These are phyloP conservation scores for Berberis vulgaris DNA, from an alignment of 164 flowering plant species.

Conservation along the genomic window DNA sequence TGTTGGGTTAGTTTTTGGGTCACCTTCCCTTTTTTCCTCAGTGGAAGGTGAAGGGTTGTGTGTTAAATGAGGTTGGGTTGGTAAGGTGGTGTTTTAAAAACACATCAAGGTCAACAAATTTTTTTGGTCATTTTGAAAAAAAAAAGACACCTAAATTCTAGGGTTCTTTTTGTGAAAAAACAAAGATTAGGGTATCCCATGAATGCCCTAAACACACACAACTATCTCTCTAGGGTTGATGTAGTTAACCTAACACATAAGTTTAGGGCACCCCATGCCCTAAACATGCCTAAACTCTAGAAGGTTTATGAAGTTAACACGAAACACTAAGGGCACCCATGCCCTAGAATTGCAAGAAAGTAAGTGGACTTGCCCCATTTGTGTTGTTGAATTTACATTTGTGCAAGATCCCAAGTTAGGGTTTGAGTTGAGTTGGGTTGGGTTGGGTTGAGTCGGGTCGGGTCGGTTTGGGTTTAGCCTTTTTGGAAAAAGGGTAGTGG, in stretches of 20 bases:
- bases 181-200: conserved; percentile 15
- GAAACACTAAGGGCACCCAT: conserved; percentile 15
- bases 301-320: conserved; percentile 1
- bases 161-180: not conserved
- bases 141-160: conserved; percentile 7
- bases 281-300: conserved; percentile 11
- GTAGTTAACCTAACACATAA: not conserved
- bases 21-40: conserved; percentile 28
- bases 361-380: conserved; percentile 17
- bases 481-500: conserved; percentile 21
- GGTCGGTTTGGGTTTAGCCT: conserved; percentile 18
- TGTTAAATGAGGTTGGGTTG: not conserved
- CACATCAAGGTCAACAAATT: conserved; percentile 5
- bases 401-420: conserved; percentile 20
- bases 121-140: conserved; percentile 6
- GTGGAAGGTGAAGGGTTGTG: conserved; percentile 24
- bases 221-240: no score
- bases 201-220: no score
- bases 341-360: conserved; percentile 14
- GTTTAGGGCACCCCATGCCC: conserved; percentile 8
- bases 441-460: conserved; percentile 24
- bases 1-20: not conserved
- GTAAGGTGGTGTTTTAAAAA: conserved; percentile 3
- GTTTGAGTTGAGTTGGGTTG: conserved; percentile 3
- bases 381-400: conserved; percentile 25